phyloP scores from a whole-genome alignment of 306 rosid genomes.

The Abrus precatorius region DNA sequence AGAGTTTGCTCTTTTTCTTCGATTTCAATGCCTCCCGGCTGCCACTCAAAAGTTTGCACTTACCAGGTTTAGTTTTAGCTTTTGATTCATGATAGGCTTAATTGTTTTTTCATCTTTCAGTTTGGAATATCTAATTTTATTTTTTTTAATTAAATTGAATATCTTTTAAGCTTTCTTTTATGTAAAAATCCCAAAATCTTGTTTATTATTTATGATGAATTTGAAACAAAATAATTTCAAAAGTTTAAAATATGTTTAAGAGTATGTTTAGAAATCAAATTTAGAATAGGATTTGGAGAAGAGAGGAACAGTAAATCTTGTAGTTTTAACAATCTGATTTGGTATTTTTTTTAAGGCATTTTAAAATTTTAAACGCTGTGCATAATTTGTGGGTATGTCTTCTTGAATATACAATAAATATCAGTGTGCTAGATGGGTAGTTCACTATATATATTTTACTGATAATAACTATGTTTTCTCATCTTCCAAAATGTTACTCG shows the following conservation, averaged over 20 bases:
- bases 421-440: not conserved
- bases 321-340: too few relatives aligned
- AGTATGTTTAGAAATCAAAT: too few relatives aligned
- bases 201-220: too few relatives aligned
- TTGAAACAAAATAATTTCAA: too few relatives aligned
- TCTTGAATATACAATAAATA: not conserved
- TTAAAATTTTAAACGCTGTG: too few relatives aligned
- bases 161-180: too few relatives aligned
- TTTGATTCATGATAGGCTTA: not conserved
- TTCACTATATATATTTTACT: not conserved
- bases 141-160: not conserved
- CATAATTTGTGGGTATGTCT: not conserved
- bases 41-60: slow-evolving; percentile 67
- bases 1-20: slow-evolving; percentile 72
- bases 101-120: not conserved
- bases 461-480: not conserved
- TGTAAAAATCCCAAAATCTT: too few relatives aligned
- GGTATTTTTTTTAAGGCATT: too few relatives aligned
- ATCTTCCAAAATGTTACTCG: not conserved
- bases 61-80: slow-evolving; percentile 62
- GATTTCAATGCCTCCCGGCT: slow-evolving; percentile 71
- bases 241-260: too few relatives aligned
- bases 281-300: too few relatives aligned
- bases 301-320: too few relatives aligned
- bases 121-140: not conserved